phyloP scores from a whole-genome alignment of 345 rosid genomes.

The Trapa incisa region DNA sequence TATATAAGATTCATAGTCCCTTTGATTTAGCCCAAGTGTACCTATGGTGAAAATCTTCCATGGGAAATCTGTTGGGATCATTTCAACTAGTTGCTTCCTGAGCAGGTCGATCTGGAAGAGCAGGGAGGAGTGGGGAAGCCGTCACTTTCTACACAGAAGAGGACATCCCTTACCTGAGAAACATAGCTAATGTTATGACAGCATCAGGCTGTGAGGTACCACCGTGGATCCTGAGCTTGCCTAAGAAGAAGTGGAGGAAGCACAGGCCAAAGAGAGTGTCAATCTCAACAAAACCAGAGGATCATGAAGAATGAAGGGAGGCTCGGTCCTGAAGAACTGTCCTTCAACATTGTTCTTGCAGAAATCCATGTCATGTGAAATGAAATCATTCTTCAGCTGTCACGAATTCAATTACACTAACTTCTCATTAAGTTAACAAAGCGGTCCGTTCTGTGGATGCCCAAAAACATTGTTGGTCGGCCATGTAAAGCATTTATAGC shows the following conservation, averaged over 20 bases:
- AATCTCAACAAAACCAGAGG: constrained; percentile 53
- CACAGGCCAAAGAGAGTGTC: constrained; percentile 66
- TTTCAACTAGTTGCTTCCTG: neutral
- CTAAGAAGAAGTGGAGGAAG: constrained; percentile 66
- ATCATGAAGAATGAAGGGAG: constrained; percentile 1
- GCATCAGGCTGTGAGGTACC: constrained; percentile 94
- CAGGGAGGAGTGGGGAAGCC: constrained; percentile 87
- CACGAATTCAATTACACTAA: too few relatives aligned
- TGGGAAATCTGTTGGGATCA: too few relatives aligned
- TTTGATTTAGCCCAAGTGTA: too few relatives aligned
- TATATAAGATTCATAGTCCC: too few relatives aligned
- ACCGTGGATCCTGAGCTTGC: constrained; percentile 59
- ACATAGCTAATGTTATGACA: constrained; percentile 73
- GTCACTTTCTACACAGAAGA: constrained; percentile 72
- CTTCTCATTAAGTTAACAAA: too few relatives aligned
- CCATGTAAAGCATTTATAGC: too few relatives aligned
- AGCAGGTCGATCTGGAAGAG: constrained; percentile 84
- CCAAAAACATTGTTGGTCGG: too few relatives aligned
- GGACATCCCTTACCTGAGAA: constrained; percentile 61
- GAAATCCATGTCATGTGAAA: too few relatives aligned
- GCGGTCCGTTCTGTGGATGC: too few relatives aligned
- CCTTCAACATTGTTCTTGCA: too few relatives aligned
- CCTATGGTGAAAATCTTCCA: too few relatives aligned
- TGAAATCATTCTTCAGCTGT: too few relatives aligned
- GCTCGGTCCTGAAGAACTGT: neutral